phyloP scores from a whole-genome alignment of 1,139 yeast genomes.

The Suhomyces kunorum region DNA sequence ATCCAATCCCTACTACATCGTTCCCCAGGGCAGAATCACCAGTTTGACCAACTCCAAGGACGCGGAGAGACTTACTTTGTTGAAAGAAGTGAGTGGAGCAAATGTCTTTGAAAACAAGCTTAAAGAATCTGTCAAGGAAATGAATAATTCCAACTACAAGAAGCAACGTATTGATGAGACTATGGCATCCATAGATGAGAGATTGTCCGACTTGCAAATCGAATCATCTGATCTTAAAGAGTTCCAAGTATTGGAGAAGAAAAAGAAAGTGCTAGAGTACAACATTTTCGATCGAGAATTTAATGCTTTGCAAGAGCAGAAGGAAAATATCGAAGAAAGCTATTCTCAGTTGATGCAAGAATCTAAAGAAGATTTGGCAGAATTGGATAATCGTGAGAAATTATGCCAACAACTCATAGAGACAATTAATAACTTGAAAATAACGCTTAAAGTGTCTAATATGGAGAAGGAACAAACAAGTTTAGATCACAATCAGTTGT shows the following conservation, averaged over 20 bases:
- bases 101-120: conserved; percentile 83
- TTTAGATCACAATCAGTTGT: conserved; percentile 49
- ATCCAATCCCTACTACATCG: conserved; percentile 92
- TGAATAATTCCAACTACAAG: conserved; percentile 70
- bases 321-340: conserved; percentile 62
- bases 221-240: conserved; percentile 77
- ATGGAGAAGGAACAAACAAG: conserved; percentile 56
- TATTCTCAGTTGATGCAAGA: conserved; percentile 53
- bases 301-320: conserved; percentile 56
- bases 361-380: conserved; percentile 45
- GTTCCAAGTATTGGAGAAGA: conserved; percentile 67
- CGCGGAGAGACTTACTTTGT: conserved; percentile 68
- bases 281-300: conserved; percentile 78
- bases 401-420: conserved; percentile 49
- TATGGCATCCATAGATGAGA: conserved; percentile 64
- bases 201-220: conserved; percentile 74
- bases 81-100: conserved; percentile 96
- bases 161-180: conserved; percentile 76
- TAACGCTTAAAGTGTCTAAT: conserved; percentile 39
- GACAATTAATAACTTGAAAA: conserved; percentile 43
- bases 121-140: conserved; percentile 76
- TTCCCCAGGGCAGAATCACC: conserved; percentile 92
- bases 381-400: conserved; percentile 50
- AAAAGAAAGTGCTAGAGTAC: conserved; percentile 72
- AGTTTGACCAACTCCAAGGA: conserved; percentile 88